Evolutionary conservation across 305 asterid species (phyloP).

Genomic region (Solanum hybrid): DNA sequence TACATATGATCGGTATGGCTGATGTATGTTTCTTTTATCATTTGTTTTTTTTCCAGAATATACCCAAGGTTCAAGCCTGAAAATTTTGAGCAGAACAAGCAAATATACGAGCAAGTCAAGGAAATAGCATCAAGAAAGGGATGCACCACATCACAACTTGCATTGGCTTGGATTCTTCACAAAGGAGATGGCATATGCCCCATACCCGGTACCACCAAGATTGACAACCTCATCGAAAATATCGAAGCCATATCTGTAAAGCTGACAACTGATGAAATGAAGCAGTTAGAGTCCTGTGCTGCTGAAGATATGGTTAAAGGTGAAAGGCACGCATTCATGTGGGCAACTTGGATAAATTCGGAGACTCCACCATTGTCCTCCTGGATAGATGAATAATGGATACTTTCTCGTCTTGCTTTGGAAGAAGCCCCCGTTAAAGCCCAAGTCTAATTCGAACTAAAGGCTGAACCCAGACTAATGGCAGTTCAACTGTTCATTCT

Average conservation of each 20-base stretch:
- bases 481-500: no score
- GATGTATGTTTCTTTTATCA: no score
- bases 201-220: conserved; percentile 17
- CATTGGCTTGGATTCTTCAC: conserved; percentile 18
- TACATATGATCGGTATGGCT: no score
- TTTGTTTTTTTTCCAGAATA: no score
- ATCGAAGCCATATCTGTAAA: conserved; percentile 5
- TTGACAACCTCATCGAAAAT: conserved; percentile 3
- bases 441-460: no score
- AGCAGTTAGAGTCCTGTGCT: conserved; percentile 3
- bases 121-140: conserved; percentile 4
- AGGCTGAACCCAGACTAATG: no score
- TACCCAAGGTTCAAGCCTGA: conserved; percentile 4
- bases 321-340: no score
- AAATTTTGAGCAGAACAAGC: conserved; percentile 8
- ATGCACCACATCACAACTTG: conserved; percentile 16
- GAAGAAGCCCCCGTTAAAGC: no score
- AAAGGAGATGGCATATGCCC: conserved; percentile 13
- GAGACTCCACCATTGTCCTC: conserved; percentile 17
- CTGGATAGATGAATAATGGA: no score
- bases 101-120: conserved; percentile 5
- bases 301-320: conserved; percentile 14
- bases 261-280: not conserved
- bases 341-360: conserved; percentile 11
- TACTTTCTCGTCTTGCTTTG: no score